These are phyloP conservation scores for Wickerhamiella kazuoi DNA, from an alignment of 805 yeast genomes.

Conservation along the genomic window DNA sequence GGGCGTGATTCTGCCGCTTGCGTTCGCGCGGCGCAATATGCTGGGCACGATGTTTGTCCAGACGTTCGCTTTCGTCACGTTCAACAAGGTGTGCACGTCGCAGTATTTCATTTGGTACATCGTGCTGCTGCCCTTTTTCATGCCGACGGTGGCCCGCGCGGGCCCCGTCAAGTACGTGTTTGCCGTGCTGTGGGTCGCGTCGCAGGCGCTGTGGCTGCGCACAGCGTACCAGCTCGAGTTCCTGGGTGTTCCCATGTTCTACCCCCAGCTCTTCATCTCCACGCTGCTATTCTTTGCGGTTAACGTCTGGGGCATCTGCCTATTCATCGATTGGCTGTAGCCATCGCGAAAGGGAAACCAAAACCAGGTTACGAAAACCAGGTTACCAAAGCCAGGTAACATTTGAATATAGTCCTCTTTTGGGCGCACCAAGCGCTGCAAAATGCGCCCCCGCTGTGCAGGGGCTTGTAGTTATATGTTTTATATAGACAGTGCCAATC, in stretches of 20 bases:
- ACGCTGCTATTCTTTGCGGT: slow-evolving; percentile 41
- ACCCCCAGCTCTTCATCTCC: slow-evolving; percentile 37
- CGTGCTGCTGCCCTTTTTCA: slow-evolving; percentile 60
- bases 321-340: slow-evolving; percentile 31
- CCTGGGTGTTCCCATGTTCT: slow-evolving; percentile 48
- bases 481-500: not conserved
- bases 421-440: no score
- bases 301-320: slow-evolving; percentile 44
- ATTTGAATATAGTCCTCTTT: no score
- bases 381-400: no score
- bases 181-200: slow-evolving; percentile 41
- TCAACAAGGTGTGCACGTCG: slow-evolving; percentile 74
- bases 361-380: no score
- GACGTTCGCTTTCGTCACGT: slow-evolving; percentile 60
- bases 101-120: slow-evolving; percentile 94
- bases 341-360: no score
- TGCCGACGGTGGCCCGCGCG: slow-evolving; percentile 30
- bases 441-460: no score
- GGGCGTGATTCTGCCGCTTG: slow-evolving; percentile 39
- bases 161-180: slow-evolving; percentile 14
- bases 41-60: slow-evolving; percentile 49
- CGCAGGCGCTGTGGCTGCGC: slow-evolving; percentile 65
- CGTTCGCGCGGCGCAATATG: slow-evolving; percentile 27
- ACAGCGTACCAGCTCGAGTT: slow-evolving; percentile 72
- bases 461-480: no score